Evolutionary conservation across 1,284 basidiomycete species (phyloP), one percentile per base, ranked within the genome.

Genomic region (Fomitopsis schrenkii): DNA sequence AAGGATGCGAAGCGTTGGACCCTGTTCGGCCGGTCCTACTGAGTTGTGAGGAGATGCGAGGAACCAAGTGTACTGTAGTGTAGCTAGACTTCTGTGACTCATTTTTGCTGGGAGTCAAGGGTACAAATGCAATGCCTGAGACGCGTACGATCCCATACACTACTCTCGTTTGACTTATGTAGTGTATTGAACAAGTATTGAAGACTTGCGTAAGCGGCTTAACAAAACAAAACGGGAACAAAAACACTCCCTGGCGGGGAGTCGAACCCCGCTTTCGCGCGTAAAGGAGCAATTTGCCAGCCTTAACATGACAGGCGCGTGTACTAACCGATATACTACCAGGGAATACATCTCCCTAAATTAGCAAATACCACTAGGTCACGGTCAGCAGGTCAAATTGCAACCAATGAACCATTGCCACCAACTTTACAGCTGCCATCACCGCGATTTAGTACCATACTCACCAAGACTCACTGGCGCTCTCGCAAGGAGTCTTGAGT

Each of bases 1-100:
- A 81, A 84, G 68, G 87, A 92, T 71, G 93, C 95, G 60, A 96
- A 95, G 79, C 83, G 90, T 70, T 97, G 93, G 94, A 93, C 93
- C 66, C 80, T 96, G 85, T 96, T 95, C 75, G 94, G 94, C 45
- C 82, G 94, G 67, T 91, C 88, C 40, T 92, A 92, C 70, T 91
- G 82, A 64, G 54, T 17, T 36, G 19, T 41, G 48, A 30, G 55
- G 15, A 10, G 9, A 22, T 28, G n/a, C 8, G n/a, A 22, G 26
- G 17, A 28, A 26, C 4, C 15, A 15, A 33, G 26, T 33, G 38
- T 33, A 44, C 15, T 57, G 55, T 57, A 45, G 14, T 8, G 14
- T 42, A 35, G 38, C 9, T 45, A 26, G 15, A 28, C 14, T 57
- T 2, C 33, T 15, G n/a, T 36, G 6, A 5, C 17, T 33, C 15